phyloP scores from a whole-genome alignment of 495 filamentous ascomycete genomes.

The Neohortaea acidophila region DNA sequence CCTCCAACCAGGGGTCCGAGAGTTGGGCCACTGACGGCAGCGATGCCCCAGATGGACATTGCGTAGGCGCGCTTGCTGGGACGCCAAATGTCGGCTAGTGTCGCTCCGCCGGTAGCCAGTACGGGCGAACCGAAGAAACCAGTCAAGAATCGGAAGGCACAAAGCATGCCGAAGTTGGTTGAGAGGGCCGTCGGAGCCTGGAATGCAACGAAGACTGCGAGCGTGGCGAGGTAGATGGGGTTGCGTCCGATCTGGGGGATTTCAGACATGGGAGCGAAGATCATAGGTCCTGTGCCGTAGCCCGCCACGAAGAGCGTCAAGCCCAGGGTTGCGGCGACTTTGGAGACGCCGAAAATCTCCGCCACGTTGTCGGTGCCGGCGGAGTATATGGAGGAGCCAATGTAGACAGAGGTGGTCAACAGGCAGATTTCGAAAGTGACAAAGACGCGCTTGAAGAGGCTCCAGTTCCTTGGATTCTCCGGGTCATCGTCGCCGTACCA shows the following conservation, averaged over 20 bases:
- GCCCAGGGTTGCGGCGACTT: conserved; percentile 34
- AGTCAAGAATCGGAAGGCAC: conserved; percentile 40
- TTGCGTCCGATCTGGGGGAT: conserved; percentile 37
- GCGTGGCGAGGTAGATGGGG: conserved; percentile 34
- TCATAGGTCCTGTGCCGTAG: conserved; percentile 32
- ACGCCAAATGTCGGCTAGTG: conserved; percentile 33
- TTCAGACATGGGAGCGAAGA: conserved; percentile 37
- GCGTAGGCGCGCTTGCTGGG: conserved; percentile 26
- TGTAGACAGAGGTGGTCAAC: conserved; percentile 35
- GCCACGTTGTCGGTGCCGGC: conserved; percentile 27
- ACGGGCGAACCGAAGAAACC: conserved; percentile 39
- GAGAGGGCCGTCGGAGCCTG: conserved; percentile 33
- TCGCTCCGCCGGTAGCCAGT: conserved; percentile 38
- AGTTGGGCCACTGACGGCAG: conserved; percentile 29
- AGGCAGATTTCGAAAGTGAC: conserved; percentile 32
- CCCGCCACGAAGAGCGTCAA: conserved; percentile 36
- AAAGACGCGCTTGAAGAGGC: conserved; percentile 28
- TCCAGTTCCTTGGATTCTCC: conserved; percentile 13
- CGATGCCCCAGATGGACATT: conserved; percentile 23
- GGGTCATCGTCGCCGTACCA: conserved; percentile 23
- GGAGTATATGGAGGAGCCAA: conserved; percentile 34
- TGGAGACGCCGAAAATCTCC: conserved; percentile 32
- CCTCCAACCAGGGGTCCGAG: conserved; percentile 33
- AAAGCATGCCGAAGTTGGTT: conserved; percentile 36
- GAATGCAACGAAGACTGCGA: conserved; percentile 38